Evolutionary conservation across 148 eudicot species (phyloP), one percentile per base, ranked within the genome.

Genomic region (Arbutus unedo): DNA sequence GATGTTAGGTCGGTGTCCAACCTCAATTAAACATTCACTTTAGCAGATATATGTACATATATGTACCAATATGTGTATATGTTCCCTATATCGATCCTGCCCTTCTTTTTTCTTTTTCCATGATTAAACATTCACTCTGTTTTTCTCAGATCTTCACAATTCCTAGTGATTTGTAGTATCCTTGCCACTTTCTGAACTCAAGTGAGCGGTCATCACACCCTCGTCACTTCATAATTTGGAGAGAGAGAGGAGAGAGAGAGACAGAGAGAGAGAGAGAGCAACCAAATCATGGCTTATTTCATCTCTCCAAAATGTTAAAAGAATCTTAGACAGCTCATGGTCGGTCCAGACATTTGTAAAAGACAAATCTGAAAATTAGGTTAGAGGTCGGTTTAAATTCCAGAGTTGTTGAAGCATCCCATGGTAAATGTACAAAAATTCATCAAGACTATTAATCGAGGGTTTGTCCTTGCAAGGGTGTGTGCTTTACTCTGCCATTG

Each of bases 1-100:
- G 85, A 89, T 89, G 88, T 85, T 83, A 56, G 89, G 91, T 60
- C 91, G 91, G 91, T 80, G 82, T 89, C 89, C 83, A 85, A 77
- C 84, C 62, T 74, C 81, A 85, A 85, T 77, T 72, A 76, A 84
- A 73, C 73, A 66, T 79, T 45, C 70, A 72, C 50, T 77, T 31
- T 23, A 41, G 8, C 13, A 31, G 41, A 50, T 19, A 31, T 31
- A 31, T 31, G 1, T 31, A 31, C 38, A 31, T 31, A 31, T 31
- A 31, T 31, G 38, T 31, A 31, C 38, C 38, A 31, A 31, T 31
- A 31, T 31, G 38, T 31, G 38, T 31, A 31, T 31, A 38, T 67
- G 62, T 75, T 4, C 50, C 10, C 18, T 74, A 21, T 10, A 51
- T 57, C 62, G 21, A 59, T 67, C 56, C 23, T 51, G 72, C 64